A percentile compares a stretch with the other conserved stretches of the same genome.
These are phyloP conservation scores for Bonia amplexicaulis DNA, from an alignment of 176 grass and related monocot species.

Conservation along the genomic window DNA sequence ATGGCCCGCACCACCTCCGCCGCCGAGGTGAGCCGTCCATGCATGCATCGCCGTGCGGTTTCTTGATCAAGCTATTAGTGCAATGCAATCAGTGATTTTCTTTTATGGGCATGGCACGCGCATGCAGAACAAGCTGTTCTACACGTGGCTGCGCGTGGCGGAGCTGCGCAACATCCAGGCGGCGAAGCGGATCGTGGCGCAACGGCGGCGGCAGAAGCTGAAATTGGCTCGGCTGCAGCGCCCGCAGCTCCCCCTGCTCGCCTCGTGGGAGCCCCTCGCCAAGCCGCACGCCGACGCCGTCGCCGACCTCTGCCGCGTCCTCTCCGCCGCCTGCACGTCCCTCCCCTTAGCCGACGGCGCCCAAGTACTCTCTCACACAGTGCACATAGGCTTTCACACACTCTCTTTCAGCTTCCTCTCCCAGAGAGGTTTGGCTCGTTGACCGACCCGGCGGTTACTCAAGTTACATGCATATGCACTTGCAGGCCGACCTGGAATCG, in stretches of 20 bases:
- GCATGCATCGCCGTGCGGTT: neutral
- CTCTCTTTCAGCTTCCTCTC: neutral
- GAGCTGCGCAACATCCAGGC: slow-evolving; percentile 77
- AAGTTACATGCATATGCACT: neutral
- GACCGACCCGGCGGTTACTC: neutral
- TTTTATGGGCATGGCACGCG: neutral
- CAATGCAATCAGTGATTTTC: neutral
- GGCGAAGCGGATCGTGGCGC: slow-evolving; percentile 75
- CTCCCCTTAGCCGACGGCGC: slow-evolving; percentile 61
- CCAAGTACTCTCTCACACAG: slow-evolving; percentile 28
- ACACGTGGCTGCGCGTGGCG: slow-evolving; percentile 66
- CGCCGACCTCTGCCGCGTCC: slow-evolving; percentile 40
- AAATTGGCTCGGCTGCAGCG: slow-evolving; percentile 51
- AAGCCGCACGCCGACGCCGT: slow-evolving; percentile 54
- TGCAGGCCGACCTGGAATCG: slow-evolving; percentile 40
- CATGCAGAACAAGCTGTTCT: slow-evolving; percentile 82
- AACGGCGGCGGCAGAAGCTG: slow-evolving; percentile 74
- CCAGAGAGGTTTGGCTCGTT: neutral
- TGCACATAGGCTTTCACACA: neutral
- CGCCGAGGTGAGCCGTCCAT: slow-evolving; percentile 46
- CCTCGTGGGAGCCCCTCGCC: slow-evolving; percentile 53
- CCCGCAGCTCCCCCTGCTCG: slow-evolving; percentile 55
- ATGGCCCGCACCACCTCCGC: slow-evolving; percentile 39
- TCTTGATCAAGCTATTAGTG: neutral
- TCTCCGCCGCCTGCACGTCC: slow-evolving; percentile 50